phyloP scores from a whole-genome alignment of 2,329 filamentous ascomycete species.

The Fusarium marasasianum region DNA sequence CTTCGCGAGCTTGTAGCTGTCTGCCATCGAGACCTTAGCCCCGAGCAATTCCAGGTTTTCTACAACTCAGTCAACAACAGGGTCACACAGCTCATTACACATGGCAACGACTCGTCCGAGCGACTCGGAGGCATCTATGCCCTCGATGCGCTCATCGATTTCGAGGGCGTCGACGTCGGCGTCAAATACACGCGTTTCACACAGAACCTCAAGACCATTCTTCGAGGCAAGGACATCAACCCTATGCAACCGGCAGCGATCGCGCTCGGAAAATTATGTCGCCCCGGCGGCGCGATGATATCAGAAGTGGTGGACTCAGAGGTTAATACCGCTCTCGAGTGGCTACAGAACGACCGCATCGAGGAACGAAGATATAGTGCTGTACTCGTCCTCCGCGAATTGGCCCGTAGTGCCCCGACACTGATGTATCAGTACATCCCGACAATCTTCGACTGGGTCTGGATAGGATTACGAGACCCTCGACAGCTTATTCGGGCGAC shows the following conservation, averaged over 20 bases:
- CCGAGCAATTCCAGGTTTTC: constrained; percentile 76
- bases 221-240: constrained; percentile 89
- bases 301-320: constrained; percentile 97
- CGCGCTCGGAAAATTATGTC: constrained; percentile 88
- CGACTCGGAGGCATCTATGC: constrained; percentile 92
- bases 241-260: constrained; percentile 91
- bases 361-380: constrained; percentile 95
- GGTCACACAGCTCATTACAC: constrained; percentile 76
- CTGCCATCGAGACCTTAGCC: constrained; percentile 75
- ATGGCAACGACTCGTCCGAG: constrained; percentile 87
- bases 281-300: constrained; percentile 91
- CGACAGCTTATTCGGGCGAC: constrained; percentile 93
- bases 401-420: constrained; percentile 92
- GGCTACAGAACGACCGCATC: constrained; percentile 93
- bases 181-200: constrained; percentile 95
- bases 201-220: constrained; percentile 85
- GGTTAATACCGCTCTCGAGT: constrained; percentile 95
- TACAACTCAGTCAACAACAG: constrained; percentile 66
- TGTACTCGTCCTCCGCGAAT: constrained; percentile 87
- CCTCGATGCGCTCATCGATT: constrained; percentile 92
- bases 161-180: constrained; percentile 92
- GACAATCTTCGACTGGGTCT: constrained; percentile 95
- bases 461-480: constrained; percentile 89
- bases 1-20: constrained; percentile 64
- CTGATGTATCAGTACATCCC: constrained; percentile 95